Evolutionary conservation across 2,329 filamentous ascomycete genomes (phyloP).

Genomic region (Monilinia polystroma): DNA sequence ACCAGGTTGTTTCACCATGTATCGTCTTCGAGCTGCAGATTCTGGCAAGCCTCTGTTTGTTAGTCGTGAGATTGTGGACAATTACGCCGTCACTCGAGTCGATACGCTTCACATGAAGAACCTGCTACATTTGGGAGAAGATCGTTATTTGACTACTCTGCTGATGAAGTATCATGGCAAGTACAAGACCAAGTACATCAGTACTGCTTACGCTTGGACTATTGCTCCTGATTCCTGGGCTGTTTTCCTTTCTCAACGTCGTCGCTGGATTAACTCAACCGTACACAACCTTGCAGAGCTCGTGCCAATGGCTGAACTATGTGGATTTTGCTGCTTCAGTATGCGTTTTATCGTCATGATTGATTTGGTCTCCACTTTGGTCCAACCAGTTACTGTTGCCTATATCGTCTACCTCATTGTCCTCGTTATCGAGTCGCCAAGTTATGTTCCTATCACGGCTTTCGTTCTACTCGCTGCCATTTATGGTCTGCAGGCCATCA

Average conservation of each 20-base stretch:
- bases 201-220: conserved; percentile 90
- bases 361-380: conserved; percentile 85
- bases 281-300: conserved; percentile 97
- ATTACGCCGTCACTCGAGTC: conserved; percentile 89
- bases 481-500: conserved; percentile 93
- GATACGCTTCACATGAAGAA: conserved; percentile 99
- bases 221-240: conserved; percentile 92
- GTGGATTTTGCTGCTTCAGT: conserved; percentile 99
- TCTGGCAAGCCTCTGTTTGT: conserved; percentile 95
- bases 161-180: conserved; percentile 87
- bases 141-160: conserved; percentile 93
- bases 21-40: conserved; percentile 90
- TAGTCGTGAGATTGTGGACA: conserved; percentile 83
- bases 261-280: conserved; percentile 99
- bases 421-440: conserved; percentile 59
- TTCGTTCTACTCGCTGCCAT: conserved; percentile 93
- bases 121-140: conserved; percentile 90
- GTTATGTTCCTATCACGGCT: conserved; percentile 74
- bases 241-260: conserved; percentile 96
- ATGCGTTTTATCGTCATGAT: conserved; percentile 98
- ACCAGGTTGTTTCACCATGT: conserved; percentile 99
- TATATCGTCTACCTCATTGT: conserved; percentile 91
- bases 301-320: conserved; percentile 88
- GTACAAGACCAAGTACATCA: conserved; percentile 99
- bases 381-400: conserved; percentile 85